Percentiles rank a stretch among this genome's conserved stretches.
Conservation (phyloP, 495 filamentous ascomycete species). For the Durotheca rogersii region DNA sequence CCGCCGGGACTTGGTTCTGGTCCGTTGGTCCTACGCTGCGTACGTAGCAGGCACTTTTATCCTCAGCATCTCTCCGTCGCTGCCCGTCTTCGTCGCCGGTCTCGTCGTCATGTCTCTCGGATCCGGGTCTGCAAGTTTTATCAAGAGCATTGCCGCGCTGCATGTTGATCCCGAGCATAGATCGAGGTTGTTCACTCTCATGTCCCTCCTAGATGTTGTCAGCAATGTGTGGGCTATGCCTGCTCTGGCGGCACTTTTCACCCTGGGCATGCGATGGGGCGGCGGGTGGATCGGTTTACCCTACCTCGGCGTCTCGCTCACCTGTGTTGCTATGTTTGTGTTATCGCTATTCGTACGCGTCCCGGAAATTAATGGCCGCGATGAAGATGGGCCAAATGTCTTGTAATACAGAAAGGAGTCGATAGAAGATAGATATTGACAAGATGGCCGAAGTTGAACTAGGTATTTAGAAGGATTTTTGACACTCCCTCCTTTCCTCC, state of each 20-base stretch:
- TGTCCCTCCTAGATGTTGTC: conserved; percentile 26
- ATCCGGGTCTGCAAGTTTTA: conserved; percentile 27
- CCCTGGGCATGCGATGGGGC: conserved; percentile 34
- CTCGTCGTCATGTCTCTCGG: conserved; percentile 35
- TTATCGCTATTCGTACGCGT: conserved; percentile 24
- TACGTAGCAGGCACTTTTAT: conserved; percentile 28
- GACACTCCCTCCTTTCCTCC: no score
- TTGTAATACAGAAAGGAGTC: no score
- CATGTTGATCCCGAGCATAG: conserved; percentile 29
- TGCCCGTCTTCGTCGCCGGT: conserved; percentile 29
- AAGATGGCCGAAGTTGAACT: no score
- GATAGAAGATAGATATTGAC: no score
- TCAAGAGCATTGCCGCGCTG: conserved; percentile 31
- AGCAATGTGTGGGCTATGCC: conserved; percentile 32
- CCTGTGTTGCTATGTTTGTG: conserved; percentile 29
- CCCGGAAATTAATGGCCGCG: conserved; percentile 1
- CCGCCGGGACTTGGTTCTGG: conserved; percentile 28
- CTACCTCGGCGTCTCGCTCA: conserved; percentile 31
- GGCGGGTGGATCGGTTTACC: conserved; percentile 36
- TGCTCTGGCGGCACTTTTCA: conserved; percentile 32
- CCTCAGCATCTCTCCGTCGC: conserved; percentile 25
- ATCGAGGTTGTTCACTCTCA: conserved; percentile 31
- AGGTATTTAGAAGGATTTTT: no score
- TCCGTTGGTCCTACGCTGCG: conserved; percentile 24
- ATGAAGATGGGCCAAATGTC: no score